Evolutionary conservation across 1,284 basidiomycete genomes (phyloP), one percentile per base, ranked within the genome.

Genomic region (Microbotryum scabiosae): DNA sequence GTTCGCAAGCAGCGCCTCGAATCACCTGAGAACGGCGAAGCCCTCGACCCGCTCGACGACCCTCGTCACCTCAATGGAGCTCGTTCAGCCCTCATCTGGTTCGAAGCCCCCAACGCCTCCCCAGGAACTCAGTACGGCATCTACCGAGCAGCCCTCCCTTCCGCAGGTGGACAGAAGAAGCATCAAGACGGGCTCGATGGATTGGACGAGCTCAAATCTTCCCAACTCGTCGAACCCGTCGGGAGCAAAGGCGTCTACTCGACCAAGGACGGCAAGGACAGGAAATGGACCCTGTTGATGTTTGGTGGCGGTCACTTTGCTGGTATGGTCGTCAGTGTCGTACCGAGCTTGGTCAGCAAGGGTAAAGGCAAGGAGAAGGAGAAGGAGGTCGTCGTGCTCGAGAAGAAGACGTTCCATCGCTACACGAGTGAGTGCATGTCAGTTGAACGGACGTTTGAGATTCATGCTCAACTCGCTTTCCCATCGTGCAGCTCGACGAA

Each of bases 231-330:
- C 28, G 77, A 80, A 4, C 59, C 73, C 2, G 64, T 62, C 12
- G 65, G 36, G 36, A 41, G 36, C 5, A 41, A 41, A 64, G 41
- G 64, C 72, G 16, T 70, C 73, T 4, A 66, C 74, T 54, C 66
- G 69, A 7, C 72, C 73, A 41, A 41, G 36, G 59, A 58, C 12
- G 78, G 80, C 10, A 78, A 80, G 28, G 88, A 86, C 43, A 80
- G 91, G 21, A 86, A 84, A 62, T 94, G 93, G 87, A 90, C 91
- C 0, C 76, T 97, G 79, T 86, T 97, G 71, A 93, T 97, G 89
- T 85, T 89, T 49, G 94, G 94, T 1, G 93, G 96, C 7, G 94
- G 94, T 16, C 93, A 98, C 76, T 98, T 98, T 77, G 93, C 94
- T 9, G 93, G 91, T 18, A 86, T 90, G 58, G 81, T 97, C 30